Conservation (phyloP, 2,329 filamentous ascomycete genomes). For the Penicillium sp. region DNA sequence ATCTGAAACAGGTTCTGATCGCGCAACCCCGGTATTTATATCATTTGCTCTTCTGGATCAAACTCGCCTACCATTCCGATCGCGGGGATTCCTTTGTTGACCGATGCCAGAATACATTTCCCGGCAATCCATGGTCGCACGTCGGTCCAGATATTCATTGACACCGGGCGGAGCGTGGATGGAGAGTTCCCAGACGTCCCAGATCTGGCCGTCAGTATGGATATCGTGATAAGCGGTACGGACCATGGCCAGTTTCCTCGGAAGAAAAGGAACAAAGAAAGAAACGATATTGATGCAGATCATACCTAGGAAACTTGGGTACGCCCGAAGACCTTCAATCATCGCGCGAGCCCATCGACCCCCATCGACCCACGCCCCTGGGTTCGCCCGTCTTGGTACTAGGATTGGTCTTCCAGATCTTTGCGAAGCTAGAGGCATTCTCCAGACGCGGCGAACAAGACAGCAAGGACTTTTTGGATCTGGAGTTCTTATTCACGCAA, state of each 20-base stretch:
- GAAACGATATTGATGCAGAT: neutral
- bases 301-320: slow-evolving; percentile 17
- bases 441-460: slow-evolving; percentile 18
- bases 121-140: slow-evolving; percentile 19
- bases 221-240: slow-evolving; percentile 22
- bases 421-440: slow-evolving; percentile 21
- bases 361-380: slow-evolving; percentile 16
- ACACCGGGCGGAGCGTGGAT: slow-evolving; percentile 19
- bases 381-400: slow-evolving; percentile 19
- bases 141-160: slow-evolving; percentile 21
- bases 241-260: neutral
- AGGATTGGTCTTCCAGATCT: slow-evolving; percentile 20
- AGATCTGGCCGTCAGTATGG: slow-evolving; percentile 22
- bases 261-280: neutral
- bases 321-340: slow-evolving; percentile 20
- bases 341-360: slow-evolving; percentile 19
- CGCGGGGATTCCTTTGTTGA: slow-evolving; percentile 3
- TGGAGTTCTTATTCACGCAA: slow-evolving; percentile 20
- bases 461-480: slow-evolving; percentile 19
- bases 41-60: neutral
- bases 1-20: slow-evolving; percentile 18
- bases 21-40: slow-evolving; percentile 17
- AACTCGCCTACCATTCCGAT: slow-evolving; percentile 1
- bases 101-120: slow-evolving; percentile 17
- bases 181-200: slow-evolving; percentile 19